These are phyloP conservation scores for Penicillium salamii DNA, from an alignment of 495 filamentous ascomycete genomes.

Conservation along the genomic window DNA sequence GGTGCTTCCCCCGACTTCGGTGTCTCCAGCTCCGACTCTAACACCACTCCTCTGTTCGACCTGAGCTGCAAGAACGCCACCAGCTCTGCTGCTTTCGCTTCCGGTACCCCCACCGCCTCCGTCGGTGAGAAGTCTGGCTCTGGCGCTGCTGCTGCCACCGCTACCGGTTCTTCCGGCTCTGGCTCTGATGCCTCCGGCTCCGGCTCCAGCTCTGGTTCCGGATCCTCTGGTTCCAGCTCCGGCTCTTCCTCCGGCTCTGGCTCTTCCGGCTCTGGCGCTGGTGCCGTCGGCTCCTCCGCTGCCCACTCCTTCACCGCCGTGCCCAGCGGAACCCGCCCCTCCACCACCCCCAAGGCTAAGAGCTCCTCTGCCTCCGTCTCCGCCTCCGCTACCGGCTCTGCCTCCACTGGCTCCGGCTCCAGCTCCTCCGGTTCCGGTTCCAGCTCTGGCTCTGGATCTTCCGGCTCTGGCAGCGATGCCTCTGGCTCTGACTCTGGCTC, in stretches of 20 bases:
- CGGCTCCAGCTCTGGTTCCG: constrained; percentile 14
- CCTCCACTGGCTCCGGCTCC: neutral
- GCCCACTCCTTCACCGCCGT: constrained; percentile 9
- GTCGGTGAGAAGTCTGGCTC: constrained; percentile 10
- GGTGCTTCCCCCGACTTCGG: constrained; percentile 69
- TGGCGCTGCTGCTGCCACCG: constrained; percentile 3
- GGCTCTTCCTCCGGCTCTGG: constrained; percentile 8
- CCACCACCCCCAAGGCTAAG: constrained; percentile 12
- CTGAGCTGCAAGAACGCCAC: constrained; percentile 52
- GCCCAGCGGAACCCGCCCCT: constrained; percentile 12
- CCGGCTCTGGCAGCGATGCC: constrained; percentile 9
- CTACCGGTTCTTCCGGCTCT: constrained; percentile 17
- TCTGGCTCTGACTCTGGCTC: constrained; percentile 19
- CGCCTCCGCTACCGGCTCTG: constrained; percentile 2
- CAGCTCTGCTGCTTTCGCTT: constrained; percentile 17
- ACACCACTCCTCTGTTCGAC: constrained; percentile 60
- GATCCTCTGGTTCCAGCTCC: constrained; percentile 15
- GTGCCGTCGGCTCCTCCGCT: constrained; percentile 8
- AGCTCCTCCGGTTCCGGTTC: neutral
- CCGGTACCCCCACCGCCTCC: constrained; percentile 16
- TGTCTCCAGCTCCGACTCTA: constrained; percentile 50
- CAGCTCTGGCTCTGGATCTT: constrained; percentile 9
- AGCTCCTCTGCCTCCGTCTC: constrained; percentile 7
- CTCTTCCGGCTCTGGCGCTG: neutral
- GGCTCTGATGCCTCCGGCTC: constrained; percentile 7